A percentile compares a stretch with the other conserved stretches of the same genome.
These are phyloP conservation scores for Sugiyamaella marilandica DNA, from an alignment of 805 yeast species.

Conservation along the genomic window DNA sequence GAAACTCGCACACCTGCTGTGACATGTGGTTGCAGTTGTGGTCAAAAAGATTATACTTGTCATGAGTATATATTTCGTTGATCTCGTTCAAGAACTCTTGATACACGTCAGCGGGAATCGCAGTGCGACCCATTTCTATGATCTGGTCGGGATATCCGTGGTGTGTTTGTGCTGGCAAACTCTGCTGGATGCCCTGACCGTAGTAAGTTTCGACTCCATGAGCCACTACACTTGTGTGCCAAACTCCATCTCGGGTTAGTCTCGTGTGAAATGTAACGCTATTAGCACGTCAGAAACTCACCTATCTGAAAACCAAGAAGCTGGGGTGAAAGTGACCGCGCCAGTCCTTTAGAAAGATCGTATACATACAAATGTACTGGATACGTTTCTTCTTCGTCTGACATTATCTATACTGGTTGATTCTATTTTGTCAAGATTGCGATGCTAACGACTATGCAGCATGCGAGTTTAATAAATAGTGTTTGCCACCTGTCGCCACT, in stretches of 20 bases:
- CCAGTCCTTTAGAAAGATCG: slow-evolving; percentile 60
- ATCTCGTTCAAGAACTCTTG: slow-evolving; percentile 51
- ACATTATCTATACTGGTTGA: not conserved
- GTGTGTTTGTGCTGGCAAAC: slow-evolving; percentile 50
- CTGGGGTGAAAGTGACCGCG: slow-evolving; percentile 45
- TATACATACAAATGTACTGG: slow-evolving; percentile 55
- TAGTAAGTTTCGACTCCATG: slow-evolving; percentile 53
- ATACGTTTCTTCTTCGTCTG: slow-evolving; percentile 17
- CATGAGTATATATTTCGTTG: slow-evolving; percentile 42
- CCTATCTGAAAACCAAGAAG: slow-evolving; percentile 41
- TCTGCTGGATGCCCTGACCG: slow-evolving; percentile 52
- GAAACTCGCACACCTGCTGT: slow-evolving; percentile 51
- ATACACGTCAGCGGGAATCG: slow-evolving; percentile 47
- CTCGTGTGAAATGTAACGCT: slow-evolving; percentile 17
- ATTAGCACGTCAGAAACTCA: slow-evolving; percentile 5
- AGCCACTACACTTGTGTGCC: slow-evolving; percentile 56
- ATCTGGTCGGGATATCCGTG: slow-evolving; percentile 55
- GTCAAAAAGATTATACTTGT: slow-evolving; percentile 50
- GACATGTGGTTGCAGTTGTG: slow-evolving; percentile 70
- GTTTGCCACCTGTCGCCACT: not conserved
- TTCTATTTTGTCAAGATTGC: not conserved
- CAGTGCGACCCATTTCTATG: slow-evolving; percentile 50
- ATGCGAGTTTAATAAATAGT: no score
- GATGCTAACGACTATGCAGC: not conserved
- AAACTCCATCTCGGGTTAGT: slow-evolving; percentile 50